Percentiles rank a stretch among this genome's conserved stretches.
Conservation (phyloP, 176 grass and related monocot species). For the Lolium rigidum region DNA sequence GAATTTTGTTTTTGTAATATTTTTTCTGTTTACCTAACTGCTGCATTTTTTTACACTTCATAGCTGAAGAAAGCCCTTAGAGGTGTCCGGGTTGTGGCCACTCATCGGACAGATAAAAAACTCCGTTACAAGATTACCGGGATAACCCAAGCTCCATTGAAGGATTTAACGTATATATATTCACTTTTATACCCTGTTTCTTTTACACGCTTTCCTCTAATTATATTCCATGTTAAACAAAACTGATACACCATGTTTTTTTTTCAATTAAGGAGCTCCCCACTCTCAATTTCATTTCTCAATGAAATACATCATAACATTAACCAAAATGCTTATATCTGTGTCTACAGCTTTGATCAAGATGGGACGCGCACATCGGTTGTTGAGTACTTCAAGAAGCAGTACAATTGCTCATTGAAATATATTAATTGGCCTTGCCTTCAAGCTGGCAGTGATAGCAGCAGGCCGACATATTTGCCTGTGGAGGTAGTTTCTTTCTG, state of each 20-base stretch:
- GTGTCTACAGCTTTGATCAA: slow-evolving; percentile 65
- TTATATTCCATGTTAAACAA: not conserved
- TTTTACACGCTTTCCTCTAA: not conserved
- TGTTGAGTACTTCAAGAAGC: slow-evolving; percentile 65
- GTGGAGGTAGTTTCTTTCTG: slow-evolving; percentile 57
- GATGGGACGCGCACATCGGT: slow-evolving; percentile 51
- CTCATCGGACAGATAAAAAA: slow-evolving; percentile 47
- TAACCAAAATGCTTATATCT: not conserved
- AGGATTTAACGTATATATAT: slow-evolving; percentile 50
- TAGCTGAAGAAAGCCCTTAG: slow-evolving; percentile 75
- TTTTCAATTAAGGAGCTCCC: not conserved
- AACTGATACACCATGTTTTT: not conserved
- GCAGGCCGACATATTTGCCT: slow-evolving; percentile 64
- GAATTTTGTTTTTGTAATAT: not conserved
- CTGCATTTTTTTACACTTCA: not conserved
- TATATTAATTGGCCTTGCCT: slow-evolving; percentile 73
- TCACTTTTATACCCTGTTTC: not conserved
- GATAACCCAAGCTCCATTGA: slow-evolving; percentile 51
- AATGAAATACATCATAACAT: not conserved
- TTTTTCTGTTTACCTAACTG: not conserved
- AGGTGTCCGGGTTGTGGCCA: slow-evolving; percentile 62
- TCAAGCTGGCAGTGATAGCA: slow-evolving; percentile 66
- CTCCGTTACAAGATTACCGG: slow-evolving; percentile 71
- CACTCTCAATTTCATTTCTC: not conserved
- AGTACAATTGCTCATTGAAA: slow-evolving; percentile 52